A percentile compares a stretch with the other conserved stretches of the same genome.
These are phyloP conservation scores for Ogataea chonburiensis DNA, from an alignment of 805 yeast species.

Conservation along the genomic window DNA sequence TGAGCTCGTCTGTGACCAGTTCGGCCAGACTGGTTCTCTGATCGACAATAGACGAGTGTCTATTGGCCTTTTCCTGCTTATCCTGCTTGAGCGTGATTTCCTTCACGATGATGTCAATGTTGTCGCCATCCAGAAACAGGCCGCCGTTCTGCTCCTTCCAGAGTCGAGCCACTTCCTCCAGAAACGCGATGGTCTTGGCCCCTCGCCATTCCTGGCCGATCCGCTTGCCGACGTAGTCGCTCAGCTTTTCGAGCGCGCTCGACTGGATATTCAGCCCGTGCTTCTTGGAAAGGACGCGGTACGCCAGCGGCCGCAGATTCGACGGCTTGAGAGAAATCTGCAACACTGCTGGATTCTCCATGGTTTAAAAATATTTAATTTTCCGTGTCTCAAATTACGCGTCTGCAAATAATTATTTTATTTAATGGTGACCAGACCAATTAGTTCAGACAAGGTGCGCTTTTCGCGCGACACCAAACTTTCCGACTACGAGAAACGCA, in stretches of 20 bases:
- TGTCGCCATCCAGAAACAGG: slow-evolving; percentile 75
- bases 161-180: slow-evolving; percentile 73
- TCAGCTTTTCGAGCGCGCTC: slow-evolving; percentile 70
- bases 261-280: slow-evolving; percentile 89
- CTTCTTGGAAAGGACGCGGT: slow-evolving; percentile 84
- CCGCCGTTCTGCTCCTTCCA: slow-evolving; percentile 95
- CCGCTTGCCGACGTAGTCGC: slow-evolving; percentile 69
- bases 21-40: slow-evolving; percentile 1
- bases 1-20: slow-evolving; percentile 1
- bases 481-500: slow-evolving; percentile 19
- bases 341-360: slow-evolving; percentile 45
- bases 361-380: too few species aligned
- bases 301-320: slow-evolving; percentile 86
- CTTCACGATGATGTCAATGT: slow-evolving; percentile 59
- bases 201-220: slow-evolving; percentile 90
- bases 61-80: slow-evolving; percentile 16
- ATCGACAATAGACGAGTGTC: background rate
- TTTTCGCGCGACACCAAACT: slow-evolving; percentile 21
- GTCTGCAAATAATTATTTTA: slow-evolving; percentile 11
- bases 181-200: slow-evolving; percentile 53
- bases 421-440: slow-evolving; percentile 3
- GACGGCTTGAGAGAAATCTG: slow-evolving; percentile 81
- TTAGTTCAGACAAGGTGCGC: slow-evolving; percentile 15
- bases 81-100: slow-evolving; percentile 40
- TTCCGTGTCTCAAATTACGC: slow-evolving; percentile 9